Evolutionary conservation across 208 protist genomes (phyloP), one percentile per base, ranked within the genome.

Genomic region (Angomonas deanei): DNA sequence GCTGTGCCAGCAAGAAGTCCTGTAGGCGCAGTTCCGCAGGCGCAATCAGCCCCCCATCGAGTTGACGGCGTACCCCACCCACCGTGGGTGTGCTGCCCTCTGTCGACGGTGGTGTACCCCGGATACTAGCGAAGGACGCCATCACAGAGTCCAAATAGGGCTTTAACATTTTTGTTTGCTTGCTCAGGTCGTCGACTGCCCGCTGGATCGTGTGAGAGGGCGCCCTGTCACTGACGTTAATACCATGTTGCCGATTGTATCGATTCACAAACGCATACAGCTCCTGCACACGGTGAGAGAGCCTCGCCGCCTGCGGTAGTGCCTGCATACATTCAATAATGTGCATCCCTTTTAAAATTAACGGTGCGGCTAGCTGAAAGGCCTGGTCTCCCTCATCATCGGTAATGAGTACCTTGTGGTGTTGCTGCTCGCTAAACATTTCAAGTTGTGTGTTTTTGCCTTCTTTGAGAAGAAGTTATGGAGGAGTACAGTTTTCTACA

Each of bases 381-480:
- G 62, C 70, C 0, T 28, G 61, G 62, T 90, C 84, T 27, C 81
- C 88, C 23, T 79, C 72, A 59, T 94, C 88, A 34, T 83, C 66
- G 33, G 82, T 66, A 26, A 94, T 71, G 6, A 85, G 32, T 13
- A 94, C 70, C 28, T 88, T 80, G 63, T 89, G 82, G 74, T 75
- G 86, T 26, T 76, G 68, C 17, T 6, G 27, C 5, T 27, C 5
- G 27, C 8, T 56, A 26, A 58, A 33, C 1, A 58, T 19, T 24
- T 58, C 23, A 15, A 36, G 8, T 39, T 38, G 15, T 24, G 5
- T 60, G 10, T 48, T 27, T 60, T 21, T 42, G 33, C 3, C 2
- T 47, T 24, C 1, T 60, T 60, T 60, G 31, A 4, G 28, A 3
- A 46, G 5, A 1, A n/a, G n/a, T n/a, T n/a, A n/a, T n/a, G n/a